phyloP scores from a whole-genome alignment of 306 rosid species.

The Cucumis hystrix region DNA sequence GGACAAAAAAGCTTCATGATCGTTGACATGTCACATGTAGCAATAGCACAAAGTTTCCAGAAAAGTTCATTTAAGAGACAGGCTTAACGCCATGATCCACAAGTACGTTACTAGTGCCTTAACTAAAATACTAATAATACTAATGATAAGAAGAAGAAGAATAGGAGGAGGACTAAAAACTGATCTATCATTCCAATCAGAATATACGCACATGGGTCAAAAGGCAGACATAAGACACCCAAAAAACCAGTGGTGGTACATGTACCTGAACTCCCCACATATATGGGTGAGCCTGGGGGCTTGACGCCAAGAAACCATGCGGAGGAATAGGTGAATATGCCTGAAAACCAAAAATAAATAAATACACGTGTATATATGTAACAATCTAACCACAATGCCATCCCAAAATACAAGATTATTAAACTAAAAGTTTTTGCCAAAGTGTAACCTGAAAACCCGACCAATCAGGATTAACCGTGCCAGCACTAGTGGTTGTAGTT shows the following conservation, averaged over 20 bases:
- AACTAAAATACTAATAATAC: not conserved
- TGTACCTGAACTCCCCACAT: slow-evolving; percentile 99
- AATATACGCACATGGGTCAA: not conserved
- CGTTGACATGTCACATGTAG: not conserved
- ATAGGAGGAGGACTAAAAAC: not conserved
- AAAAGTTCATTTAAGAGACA: not conserved
- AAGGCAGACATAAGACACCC: not conserved
- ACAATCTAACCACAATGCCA: not conserved
- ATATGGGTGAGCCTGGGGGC: slow-evolving; percentile 93
- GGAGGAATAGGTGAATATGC: slow-evolving; percentile 95
- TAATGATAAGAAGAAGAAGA: not conserved
- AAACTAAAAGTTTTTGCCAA: not conserved
- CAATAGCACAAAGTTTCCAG: not conserved
- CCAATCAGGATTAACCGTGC: slow-evolving; percentile 88
- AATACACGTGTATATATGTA: too few species aligned
- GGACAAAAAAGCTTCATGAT: not conserved
- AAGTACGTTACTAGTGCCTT: not conserved
- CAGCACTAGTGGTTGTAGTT: slow-evolving; percentile 45
- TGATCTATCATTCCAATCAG: not conserved
- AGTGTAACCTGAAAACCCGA: slow-evolving; percentile 76
- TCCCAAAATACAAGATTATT: slow-evolving; percentile 9
- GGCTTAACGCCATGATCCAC: not conserved
- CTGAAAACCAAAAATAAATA: slow-evolving; percentile 20
- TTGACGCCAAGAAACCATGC: slow-evolving; percentile 85
- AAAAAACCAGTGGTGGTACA: not conserved